Conservation (phyloP, 73 alveolate species). For the Paramecium pentaurelia region DNA sequence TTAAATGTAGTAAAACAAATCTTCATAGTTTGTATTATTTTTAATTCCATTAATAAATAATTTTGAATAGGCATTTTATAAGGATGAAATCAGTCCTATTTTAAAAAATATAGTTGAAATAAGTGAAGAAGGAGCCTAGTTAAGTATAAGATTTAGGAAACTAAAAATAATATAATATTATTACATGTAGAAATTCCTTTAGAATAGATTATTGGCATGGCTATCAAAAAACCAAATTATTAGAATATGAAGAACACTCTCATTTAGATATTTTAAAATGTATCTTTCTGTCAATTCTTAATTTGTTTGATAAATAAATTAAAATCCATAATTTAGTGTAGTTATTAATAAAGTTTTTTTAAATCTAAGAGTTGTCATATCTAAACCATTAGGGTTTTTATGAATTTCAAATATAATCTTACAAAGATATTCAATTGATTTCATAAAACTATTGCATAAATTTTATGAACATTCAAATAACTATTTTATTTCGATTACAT, state of each 20-base stretch:
- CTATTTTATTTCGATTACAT: background rate
- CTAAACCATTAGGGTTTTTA: background rate
- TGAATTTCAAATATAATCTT: background rate
- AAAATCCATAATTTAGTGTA: background rate
- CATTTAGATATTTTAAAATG: background rate
- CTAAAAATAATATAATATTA: background rate
- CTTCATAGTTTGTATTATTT: background rate
- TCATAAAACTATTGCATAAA: background rate
- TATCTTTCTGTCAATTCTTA: background rate
- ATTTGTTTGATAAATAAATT: background rate
- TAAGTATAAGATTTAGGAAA: background rate
- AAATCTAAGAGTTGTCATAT: background rate
- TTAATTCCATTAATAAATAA: background rate
- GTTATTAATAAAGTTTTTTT: background rate
- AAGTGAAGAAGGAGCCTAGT: background rate
- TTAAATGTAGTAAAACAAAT: background rate
- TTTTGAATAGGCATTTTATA: background rate
- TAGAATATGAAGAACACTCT: background rate
- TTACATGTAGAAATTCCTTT: background rate
- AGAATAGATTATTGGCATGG: background rate
- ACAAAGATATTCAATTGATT: background rate
- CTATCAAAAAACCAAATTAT: slow-evolving; percentile 34
- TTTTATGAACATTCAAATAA: background rate
- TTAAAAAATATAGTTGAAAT: background rate
- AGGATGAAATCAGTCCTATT: background rate